A percentile compares a stretch with the other conserved stretches of the same genome.
Evolutionary conservation across 805 yeast species (phyloP).

Genomic region (Wickerhamomyces sydowiorum): DNA sequence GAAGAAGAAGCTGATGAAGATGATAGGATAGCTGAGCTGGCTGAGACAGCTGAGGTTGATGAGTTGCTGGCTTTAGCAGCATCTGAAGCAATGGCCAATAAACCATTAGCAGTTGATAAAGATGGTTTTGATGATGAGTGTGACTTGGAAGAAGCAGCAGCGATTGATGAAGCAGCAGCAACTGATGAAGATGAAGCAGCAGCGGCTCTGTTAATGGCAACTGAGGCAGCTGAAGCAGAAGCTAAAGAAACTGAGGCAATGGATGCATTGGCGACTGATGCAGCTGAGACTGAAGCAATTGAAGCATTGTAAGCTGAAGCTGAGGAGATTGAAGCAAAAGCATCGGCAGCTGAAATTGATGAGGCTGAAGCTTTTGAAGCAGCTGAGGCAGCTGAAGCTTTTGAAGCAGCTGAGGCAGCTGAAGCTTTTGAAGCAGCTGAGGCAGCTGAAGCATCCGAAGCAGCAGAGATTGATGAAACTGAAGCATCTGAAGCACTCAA

Average conservation of each 20-base stretch:
- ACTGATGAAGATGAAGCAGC: slow-evolving; percentile 11
- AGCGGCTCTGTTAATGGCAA: slow-evolving; percentile 9
- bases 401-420: slow-evolving; percentile 14
- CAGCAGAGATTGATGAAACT: slow-evolving; percentile 10
- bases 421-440: slow-evolving; percentile 14
- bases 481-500: slow-evolving; percentile 11
- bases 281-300: slow-evolving; percentile 17
- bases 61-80: slow-evolving; percentile 20
- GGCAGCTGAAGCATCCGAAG: slow-evolving; percentile 15
- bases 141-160: slow-evolving; percentile 31
- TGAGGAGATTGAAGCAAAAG: slow-evolving; percentile 16
- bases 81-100: slow-evolving; percentile 32
- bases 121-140: slow-evolving; percentile 15
- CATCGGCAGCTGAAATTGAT: slow-evolving; percentile 10
- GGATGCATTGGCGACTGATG: slow-evolving; percentile 21
- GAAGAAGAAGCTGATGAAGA: slow-evolving; percentile 10
- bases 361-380: slow-evolving; percentile 8
- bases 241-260: slow-evolving; percentile 26
- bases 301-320: slow-evolving; percentile 21
- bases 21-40: slow-evolving; percentile 15
- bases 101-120: slow-evolving; percentile 26
- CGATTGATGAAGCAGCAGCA: slow-evolving; percentile 25
- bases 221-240: slow-evolving; percentile 26
- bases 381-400: slow-evolving; percentile 8
- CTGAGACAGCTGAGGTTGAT: slow-evolving; percentile 15